Base-by-base conservation (phyloP, 108 stramenopile genomes). In the Chaetoceros muelleri region DNA sequence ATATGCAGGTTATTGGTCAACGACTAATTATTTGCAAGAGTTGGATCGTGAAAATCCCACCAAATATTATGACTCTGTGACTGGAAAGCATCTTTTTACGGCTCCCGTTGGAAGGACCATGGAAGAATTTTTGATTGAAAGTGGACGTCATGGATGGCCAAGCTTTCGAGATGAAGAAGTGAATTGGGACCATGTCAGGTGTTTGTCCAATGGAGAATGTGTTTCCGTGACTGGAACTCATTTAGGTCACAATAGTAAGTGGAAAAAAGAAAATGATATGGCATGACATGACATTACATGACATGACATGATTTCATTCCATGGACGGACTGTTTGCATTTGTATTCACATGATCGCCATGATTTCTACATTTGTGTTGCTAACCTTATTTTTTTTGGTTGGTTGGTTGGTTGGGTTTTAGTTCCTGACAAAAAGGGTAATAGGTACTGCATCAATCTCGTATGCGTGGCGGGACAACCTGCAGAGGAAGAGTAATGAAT, bases 391-490 rank as follows among this genome's bases (percentile, higher is more conserved):
- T n/a, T n/a, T n/a, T n/a, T n/a, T n/a, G n/a, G n/a, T n/a, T n/a
- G n/a, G n/a, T n/a, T n/a, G n/a, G n/a, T n/a, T n/a, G n/a, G n/a
- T n/a, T n/a, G n/a, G n/a, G n/a, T n/a, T n/a, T n/a, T n/a, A n/a
- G n/a, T 40, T 40, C 34, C 34, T 10, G 34, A 40, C 54, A 25
- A 34, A 20, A 79, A 60, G 34, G 94, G 94, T 20, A 90, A 86
- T 57, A 61, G 94, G 34, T 95, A 95, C 48, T 96, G 95, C 54
- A 94, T 96, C 63, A 94, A 96, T 51, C 71, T 96, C 30, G 92
- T 93, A 5, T 79, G 78, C 65, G 81, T 94, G 40, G 95, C 95
- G 1, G 95, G 95, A 3, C 55, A 67, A 24, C 84, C 84, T 0
- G 40, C 58, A 52, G 52, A 60, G 25, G 60, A 40, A 61, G 28